Evolutionary conservation across 1,139 yeast species (phyloP).

Genomic region (Debaryomycetaceae sp.): DNA sequence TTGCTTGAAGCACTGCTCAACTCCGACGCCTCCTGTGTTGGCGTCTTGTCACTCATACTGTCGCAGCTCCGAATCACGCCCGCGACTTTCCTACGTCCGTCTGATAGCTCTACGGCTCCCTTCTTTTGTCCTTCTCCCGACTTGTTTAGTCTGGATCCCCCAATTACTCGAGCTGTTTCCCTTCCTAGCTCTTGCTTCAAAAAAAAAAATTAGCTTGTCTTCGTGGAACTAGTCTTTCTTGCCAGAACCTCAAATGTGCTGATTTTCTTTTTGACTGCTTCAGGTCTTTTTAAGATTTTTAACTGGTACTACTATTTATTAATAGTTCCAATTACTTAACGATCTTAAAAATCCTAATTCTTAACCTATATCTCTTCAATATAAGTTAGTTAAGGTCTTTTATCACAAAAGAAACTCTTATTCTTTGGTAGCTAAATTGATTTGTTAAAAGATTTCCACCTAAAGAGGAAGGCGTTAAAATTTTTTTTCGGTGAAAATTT

Average conservation of each 20-base stretch:
- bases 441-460: background rate
- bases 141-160: background rate
- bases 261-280: background rate
- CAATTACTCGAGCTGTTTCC: background rate
- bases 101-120: background rate
- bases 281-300: background rate
- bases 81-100: background rate
- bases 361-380: background rate
- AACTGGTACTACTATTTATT: background rate
- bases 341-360: background rate
- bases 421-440: background rate
- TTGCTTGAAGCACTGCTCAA: background rate
- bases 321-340: background rate
- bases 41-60: background rate
- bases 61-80: background rate
- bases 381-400: background rate
- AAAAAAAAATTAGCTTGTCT: background rate
- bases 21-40: background rate
- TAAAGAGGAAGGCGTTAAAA: background rate
- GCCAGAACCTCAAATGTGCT: background rate
- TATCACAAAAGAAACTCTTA: background rate
- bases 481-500: background rate
- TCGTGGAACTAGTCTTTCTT: background rate
- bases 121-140: background rate
- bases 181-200: background rate